Base-by-base conservation (phyloP, 2,329 filamentous ascomycete species). In the Arachnomyces sp. region DNA sequence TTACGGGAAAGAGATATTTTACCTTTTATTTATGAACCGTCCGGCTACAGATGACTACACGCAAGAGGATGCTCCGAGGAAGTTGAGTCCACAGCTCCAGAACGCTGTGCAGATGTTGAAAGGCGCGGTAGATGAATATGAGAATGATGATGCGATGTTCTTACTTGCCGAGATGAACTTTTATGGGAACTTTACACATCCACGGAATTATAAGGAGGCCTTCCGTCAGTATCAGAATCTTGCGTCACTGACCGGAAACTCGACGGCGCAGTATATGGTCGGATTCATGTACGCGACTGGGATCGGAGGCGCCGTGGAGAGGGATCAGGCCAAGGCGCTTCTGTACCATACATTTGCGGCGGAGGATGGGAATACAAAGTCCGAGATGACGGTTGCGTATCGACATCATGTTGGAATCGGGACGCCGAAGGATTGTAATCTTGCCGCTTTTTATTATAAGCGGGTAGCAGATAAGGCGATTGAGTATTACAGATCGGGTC, bases 251-350 rank as follows among this genome's bases (percentile, higher is more conserved):
- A 77, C 84, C 49, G 92, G 90, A 33, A 96, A 98, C 62, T 83
- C 79, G 49, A 94, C 90, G 9, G 92, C 92, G 1, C 87, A 96
- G 61, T 84, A 94, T 63, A 95, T 98, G 90, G 61, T 96, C 34
- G 92, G 86, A 0, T 79, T 98, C 52, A 92, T 95, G 76, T 90
- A 98, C 64, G 89, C 89, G 28, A 98, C 92, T 0, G 92, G 92
- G 0, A 74, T 98, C 43, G 89, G 86, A 12, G 79, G 79, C 25
- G 82, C 81, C 1, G 86, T 95, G 4, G 77, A 85, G 57, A 77
- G 78, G 32, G 85, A 98, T 54, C 92, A 96, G 65, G 89, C 89
- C 8, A 89, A 87, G 63, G 87, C 92, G 3, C 72, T 96, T 53
- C 71, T 96, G 31, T 96, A 95, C 62, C 90, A 98, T 61, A 94